Percentiles rank a stretch among this genome's conserved stretches.
Conservation (phyloP, 805 yeast species). For the Metschnikowia gelsemii region DNA sequence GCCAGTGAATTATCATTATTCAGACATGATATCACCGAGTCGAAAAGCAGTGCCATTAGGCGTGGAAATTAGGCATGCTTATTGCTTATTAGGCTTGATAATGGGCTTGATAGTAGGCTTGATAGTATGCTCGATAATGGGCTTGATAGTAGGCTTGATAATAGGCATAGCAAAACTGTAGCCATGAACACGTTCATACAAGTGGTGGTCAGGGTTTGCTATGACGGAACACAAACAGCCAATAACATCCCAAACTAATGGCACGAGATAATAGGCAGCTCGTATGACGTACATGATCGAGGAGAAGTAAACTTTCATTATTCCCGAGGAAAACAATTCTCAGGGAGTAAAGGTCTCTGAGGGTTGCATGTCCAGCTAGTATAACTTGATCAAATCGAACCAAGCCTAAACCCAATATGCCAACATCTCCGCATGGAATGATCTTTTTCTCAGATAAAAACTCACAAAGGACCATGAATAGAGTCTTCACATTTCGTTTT, state of each 20-base stretch:
- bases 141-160: constrained; percentile 37
- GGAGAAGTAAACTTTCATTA: constrained; percentile 54
- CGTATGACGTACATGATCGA: constrained; percentile 42
- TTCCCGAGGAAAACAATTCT: too few relatives aligned
- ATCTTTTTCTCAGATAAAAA: too few relatives aligned
- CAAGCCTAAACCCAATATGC: too few relatives aligned
- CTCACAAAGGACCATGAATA: too few relatives aligned
- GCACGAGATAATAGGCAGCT: constrained; percentile 16
- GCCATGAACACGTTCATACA: constrained; percentile 69
- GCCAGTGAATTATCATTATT: constrained; percentile 26
- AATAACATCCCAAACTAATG: constrained; percentile 48
- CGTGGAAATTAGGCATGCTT: too few relatives aligned
- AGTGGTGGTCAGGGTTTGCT: constrained; percentile 65
- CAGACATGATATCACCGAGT: constrained; percentile 31
- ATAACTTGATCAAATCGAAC: too few relatives aligned
- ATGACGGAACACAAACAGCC: constrained; percentile 58
- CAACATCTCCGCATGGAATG: too few relatives aligned
- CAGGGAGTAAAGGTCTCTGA: too few relatives aligned
- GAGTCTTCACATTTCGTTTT: too few relatives aligned
- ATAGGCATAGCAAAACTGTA: constrained; percentile 61
- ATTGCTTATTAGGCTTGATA: too few relatives aligned
- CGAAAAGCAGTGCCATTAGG: constrained; percentile 51
- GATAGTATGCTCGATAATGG: too few relatives aligned
- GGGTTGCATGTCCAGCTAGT: too few relatives aligned
- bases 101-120: constrained; percentile 37